Base-by-base conservation (phyloP, 1,139 yeast genomes). In the Saccharomycopsis hybrid region DNA sequence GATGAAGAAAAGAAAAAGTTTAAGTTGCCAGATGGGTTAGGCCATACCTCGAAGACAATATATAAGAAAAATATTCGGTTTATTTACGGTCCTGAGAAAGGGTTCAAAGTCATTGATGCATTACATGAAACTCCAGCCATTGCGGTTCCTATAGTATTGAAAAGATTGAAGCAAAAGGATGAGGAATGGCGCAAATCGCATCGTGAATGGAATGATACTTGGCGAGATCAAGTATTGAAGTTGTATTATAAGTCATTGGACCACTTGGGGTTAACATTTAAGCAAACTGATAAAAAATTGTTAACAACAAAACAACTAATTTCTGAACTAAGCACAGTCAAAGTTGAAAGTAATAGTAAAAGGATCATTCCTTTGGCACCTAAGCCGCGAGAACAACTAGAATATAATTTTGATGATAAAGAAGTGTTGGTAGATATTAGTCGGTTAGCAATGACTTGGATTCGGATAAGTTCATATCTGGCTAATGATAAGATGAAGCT, bases 151-250 rank as follows among this genome's bases (percentile, higher is more conserved):
- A 82, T 92, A 57, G 95, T 92, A 11, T 73, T 92, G 63, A 85
- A 85, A 60, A 78, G 98, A 63, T 77, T 92, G 66, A 92, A 92
- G 67, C 97, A 92, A 68, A 92, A 92, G 68, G 98, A 94, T 65
- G 97, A 92, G 67, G 98, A 92, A 67, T 92, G 99, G 99, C 87
- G 90, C 66, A 80, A 97, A 57, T 92, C 97, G 1, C 98, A 92
- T 62, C 79, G 98, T 59, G 98, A 94, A 66, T 92, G 99, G 98
- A 92, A 92, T 67, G 92, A 92, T 65, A 96, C 90, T 30, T 92
- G 99, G 99, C 81, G 98, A 62, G 98, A 92, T 67, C 82, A 95
- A 70, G 98, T 92, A 64, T 96, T 89, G 63, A 90, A 89, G 62
- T 96, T 89, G 0, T 90, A 85, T 65, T 87, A 80, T 72, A 94